Percentiles rank a stretch among this genome's conserved stretches.
Conservation (phyloP, 202 grass and related monocot genomes). For the Schoenoplectus tabernaemontani region DNA sequence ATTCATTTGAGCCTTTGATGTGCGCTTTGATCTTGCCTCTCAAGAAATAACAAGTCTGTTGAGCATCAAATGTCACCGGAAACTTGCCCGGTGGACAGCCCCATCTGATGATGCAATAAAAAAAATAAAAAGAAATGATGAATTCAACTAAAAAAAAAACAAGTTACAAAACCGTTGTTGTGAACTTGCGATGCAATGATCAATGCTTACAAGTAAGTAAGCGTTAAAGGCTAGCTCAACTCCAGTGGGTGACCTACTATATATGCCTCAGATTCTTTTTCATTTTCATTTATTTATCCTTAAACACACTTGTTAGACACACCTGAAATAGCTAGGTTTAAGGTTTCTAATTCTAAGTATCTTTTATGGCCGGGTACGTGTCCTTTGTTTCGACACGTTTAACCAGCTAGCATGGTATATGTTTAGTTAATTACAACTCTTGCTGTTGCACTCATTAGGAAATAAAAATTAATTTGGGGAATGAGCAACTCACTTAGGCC, state of each 20-base stretch:
- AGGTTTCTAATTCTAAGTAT: not conserved
- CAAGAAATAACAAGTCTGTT: constrained; percentile 83
- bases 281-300: not conserved
- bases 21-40: constrained; percentile 72
- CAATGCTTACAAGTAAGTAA: not conserved
- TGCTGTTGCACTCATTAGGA: not conserved
- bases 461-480: not conserved
- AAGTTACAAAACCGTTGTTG: not conserved
- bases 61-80: constrained; percentile 69
- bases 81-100: constrained; percentile 80
- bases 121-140: constrained; percentile 14
- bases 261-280: not conserved
- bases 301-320: too few species aligned
- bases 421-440: too few species aligned
- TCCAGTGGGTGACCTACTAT: too few species aligned
- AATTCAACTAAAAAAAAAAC: too few species aligned
- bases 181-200: not conserved
- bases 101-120: constrained; percentile 41
- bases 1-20: constrained; percentile 61
- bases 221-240: not conserved
- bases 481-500: constrained; percentile 66
- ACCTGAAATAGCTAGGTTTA: too few species aligned
- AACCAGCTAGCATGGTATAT: too few species aligned
- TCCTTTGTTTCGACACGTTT: not conserved
- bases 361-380: not conserved